A percentile compares a stretch with the other conserved stretches of the same genome.
phyloP scores from a whole-genome alignment of 169 alveolate species.

The Plasmodium malariae region DNA sequence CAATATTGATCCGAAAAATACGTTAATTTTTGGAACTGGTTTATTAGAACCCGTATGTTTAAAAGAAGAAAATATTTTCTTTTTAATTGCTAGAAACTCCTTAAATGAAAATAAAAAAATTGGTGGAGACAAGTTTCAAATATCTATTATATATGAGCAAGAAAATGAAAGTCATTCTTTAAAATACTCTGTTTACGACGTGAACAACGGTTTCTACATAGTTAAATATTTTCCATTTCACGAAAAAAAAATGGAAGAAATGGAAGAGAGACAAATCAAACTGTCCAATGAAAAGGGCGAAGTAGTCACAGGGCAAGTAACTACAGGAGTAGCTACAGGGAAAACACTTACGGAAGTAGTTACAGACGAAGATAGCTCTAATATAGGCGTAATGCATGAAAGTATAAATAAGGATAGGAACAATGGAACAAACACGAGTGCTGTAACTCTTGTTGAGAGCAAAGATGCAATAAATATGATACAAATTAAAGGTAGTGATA shows the following conservation, averaged over 20 bases:
- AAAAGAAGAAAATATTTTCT: conserved; percentile 36
- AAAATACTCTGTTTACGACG: conserved; percentile 38
- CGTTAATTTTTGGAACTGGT: conserved; percentile 59
- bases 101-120: conserved; percentile 59
- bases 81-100: conserved; percentile 59
- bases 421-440: neutral
- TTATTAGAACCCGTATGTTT: conserved; percentile 69
- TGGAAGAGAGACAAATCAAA: neutral
- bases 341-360: neutral
- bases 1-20: conserved; percentile 54
- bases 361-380: neutral
- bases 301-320: neutral
- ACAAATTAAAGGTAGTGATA: neutral
- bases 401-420: neutral
- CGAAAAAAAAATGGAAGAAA: neutral
- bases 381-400: neutral
- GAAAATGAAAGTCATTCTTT: conserved; percentile 9
- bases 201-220: conserved; percentile 57
- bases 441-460: neutral
- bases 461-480: neutral
- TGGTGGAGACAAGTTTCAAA: conserved; percentile 70
- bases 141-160: conserved; percentile 39
- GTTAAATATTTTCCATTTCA: conserved; percentile 58
- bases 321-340: neutral
- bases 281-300: neutral